Base-by-base conservation (phyloP, 1,139 yeast genomes). In the Oligophagozyma castellii region DNA sequence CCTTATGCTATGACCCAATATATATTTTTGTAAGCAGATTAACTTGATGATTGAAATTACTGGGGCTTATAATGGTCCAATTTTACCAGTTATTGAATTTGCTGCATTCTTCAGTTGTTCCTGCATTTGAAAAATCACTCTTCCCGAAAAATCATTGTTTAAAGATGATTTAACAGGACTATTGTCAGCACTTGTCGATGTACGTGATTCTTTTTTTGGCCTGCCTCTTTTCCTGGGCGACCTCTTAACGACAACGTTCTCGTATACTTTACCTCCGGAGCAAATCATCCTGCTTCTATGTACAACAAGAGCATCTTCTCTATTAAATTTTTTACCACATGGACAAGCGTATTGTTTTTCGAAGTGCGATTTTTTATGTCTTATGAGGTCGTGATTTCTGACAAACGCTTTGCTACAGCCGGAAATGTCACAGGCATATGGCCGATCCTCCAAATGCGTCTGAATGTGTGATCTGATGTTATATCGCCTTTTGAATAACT, bases 391-490 rank as follows among this genome's bases (percentile, higher is more conserved):
- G 51, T 92, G 98, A 40, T 92, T 95, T 42, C 84, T 75, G 39
- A 74, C 73, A 49, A 84, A 86, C 2, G 75, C 63, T 43, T 73
- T 79, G 1, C 50, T 44, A 50, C 98, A 89, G 5, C 64, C 70
- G 13, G 63, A 70, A 36, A 61, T 61, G 12, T 65, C 58, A 50
- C 95, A 84, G 33, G 53, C 49, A 55, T 74, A 77, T 1, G 99
- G 99, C 33, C 96, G 63, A 53, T 92, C 98, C 51, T 92, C 76
- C 30, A 92, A 59, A 61, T 92, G 99, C 1, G 98, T 92, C 52
- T 92, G 98, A 33, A 92, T 86, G 52, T 92, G 99, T 0, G 95
- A 83, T 36, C 96, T 65, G n/a, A 83, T 84, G 50, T 92, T 92
- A 56, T 92, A 92, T 29, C 95, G 64, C 47, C 98, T 65, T 6